Evolutionary conservation across 768 basidiomycete species (phyloP).

Genomic region (Rhodotorula paludigena): DNA sequence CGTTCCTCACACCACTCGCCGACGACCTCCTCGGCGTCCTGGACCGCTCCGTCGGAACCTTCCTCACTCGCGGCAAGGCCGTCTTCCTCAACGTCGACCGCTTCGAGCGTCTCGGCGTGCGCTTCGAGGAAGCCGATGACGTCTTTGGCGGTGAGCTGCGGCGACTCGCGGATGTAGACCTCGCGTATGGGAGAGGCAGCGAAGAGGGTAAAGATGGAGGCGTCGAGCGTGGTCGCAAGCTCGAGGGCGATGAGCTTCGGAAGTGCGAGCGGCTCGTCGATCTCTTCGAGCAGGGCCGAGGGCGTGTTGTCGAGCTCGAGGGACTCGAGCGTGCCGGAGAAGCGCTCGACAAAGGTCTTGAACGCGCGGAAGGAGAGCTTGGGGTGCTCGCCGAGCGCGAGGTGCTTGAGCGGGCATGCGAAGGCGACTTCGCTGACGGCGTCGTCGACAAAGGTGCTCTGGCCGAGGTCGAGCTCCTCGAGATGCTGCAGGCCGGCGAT

Average conservation of each 20-base stretch:
- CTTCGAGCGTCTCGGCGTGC: constrained; percentile 4
- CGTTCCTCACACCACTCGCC: constrained; percentile 7
- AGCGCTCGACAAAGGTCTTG: constrained; percentile 1
- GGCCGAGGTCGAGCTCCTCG: constrained; percentile 11
- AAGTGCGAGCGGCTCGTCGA: constrained; percentile 2
- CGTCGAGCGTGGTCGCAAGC: not conserved
- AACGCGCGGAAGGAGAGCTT: constrained; percentile 1
- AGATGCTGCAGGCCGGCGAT: not conserved
- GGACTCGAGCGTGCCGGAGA: not conserved
- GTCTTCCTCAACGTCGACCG: not conserved
- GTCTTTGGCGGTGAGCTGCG: not conserved
- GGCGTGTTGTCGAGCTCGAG: constrained; percentile 4
- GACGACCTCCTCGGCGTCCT: not conserved
- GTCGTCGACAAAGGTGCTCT: not conserved
- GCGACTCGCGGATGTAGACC: constrained; percentile 1
- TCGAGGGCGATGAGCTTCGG: constrained; percentile 7
- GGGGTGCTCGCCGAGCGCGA: constrained; percentile 3
- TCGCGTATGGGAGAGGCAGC: not conserved
- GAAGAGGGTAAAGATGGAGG: constrained; percentile 1
- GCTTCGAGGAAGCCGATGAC: constrained; percentile 5
- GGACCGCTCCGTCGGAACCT: not conserved
- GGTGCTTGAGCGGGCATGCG: constrained; percentile 6
- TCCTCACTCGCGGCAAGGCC: not conserved
- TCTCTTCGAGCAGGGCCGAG: not conserved
- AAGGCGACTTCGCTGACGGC: not conserved